phyloP scores from a whole-genome alignment of 2,329 filamentous ascomycete species.

The Dryadomyces quercivorus region DNA sequence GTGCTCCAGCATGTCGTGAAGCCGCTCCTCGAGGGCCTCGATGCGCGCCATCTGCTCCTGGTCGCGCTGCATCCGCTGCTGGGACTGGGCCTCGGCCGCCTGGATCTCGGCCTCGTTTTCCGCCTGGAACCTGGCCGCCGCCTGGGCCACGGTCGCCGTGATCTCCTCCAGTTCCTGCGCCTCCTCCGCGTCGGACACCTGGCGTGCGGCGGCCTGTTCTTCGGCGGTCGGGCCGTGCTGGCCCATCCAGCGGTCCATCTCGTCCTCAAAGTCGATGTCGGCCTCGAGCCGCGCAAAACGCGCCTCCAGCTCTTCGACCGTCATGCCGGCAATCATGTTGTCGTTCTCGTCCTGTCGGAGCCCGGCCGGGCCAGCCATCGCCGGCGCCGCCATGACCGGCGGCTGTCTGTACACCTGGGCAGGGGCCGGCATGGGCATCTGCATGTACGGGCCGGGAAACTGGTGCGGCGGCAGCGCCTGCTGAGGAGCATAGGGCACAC shows the following conservation, averaged over 20 bases:
- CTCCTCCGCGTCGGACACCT: neutral
- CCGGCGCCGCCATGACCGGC: neutral
- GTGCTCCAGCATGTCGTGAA: slow-evolving; percentile 14
- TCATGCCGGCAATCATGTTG: slow-evolving; percentile 4
- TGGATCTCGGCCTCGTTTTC: too few species aligned
- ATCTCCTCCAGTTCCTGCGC: too few species aligned
- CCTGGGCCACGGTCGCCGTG: too few species aligned
- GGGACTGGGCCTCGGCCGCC: too few species aligned
- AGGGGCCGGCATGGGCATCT: too few species aligned
- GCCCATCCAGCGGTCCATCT: slow-evolving; percentile 21
- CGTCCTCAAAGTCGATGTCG: slow-evolving; percentile 13
- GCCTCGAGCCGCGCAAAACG: slow-evolving; percentile 9
- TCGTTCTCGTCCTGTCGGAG: too few species aligned
- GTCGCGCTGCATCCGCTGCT: too few species aligned
- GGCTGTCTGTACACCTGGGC: neutral
- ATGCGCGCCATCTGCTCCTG: neutral
- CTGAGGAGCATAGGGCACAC: too few species aligned
- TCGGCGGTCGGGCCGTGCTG: slow-evolving; percentile 15
- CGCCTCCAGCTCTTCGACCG: slow-evolving; percentile 11
- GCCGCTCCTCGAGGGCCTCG: slow-evolving; percentile 7
- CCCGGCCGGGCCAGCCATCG: neutral
- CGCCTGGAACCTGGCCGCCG: too few species aligned
- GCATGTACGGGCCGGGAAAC: too few species aligned
- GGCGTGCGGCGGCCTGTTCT: slow-evolving; percentile 1
- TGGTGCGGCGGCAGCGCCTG: too few species aligned